A percentile compares a stretch with the other conserved stretches of the same genome.
Evolutionary conservation across 78 protist species (phyloP).

Genomic region (Dictyostelium purpureum): DNA sequence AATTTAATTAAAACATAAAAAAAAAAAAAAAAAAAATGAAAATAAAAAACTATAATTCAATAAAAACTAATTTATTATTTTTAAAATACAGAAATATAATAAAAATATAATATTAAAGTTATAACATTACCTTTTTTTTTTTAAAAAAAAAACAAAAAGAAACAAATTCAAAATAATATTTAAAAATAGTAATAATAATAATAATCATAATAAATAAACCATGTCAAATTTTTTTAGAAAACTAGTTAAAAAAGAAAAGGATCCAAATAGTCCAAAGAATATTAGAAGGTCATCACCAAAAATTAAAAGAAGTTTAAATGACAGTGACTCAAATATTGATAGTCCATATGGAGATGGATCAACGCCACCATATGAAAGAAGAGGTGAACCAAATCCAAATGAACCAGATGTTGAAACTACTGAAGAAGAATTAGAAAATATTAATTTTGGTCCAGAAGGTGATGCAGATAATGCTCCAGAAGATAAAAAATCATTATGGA

Average conservation of each 20-base stretch:
- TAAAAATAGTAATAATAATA: not conserved
- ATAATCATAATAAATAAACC: not conserved
- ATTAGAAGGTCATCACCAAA: not conserved
- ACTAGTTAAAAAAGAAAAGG: not conserved
- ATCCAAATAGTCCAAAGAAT: not conserved
- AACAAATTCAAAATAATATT: no score
- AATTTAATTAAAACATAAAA: no score
- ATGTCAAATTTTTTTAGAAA: conserved; percentile 30
- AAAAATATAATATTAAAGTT: not conserved
- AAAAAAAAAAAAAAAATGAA: no score
- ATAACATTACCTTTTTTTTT: not conserved
- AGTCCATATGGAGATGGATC: not conserved
- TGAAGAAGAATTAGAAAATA: conserved; percentile 11
- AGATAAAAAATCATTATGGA: conserved; percentile 62
- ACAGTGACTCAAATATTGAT: not conserved
- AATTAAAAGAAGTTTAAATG: not conserved
- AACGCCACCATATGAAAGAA: not conserved
- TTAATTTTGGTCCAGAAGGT: conserved; percentile 41
- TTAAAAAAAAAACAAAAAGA: not conserved
- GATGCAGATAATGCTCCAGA: conserved; percentile 38
- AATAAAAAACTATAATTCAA: no score
- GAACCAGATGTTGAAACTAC: not conserved
- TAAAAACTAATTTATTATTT: no score
- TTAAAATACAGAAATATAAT: no score
- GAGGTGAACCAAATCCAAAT: not conserved